Conservation (phyloP, 768 basidiomycete species). For the Pholiota molesta region DNA sequence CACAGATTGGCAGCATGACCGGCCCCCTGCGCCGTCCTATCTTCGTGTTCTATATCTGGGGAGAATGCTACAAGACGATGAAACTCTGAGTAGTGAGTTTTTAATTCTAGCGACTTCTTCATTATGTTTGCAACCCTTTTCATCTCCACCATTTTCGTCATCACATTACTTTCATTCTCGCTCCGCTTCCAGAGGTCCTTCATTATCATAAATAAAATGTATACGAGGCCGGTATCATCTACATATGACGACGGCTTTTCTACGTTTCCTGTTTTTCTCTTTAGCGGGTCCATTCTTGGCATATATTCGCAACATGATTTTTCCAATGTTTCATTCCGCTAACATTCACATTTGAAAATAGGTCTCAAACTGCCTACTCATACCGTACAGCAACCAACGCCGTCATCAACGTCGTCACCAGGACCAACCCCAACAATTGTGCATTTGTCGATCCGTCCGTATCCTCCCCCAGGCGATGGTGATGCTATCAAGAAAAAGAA, state of each 20-base stretch:
- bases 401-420: slow-evolving; percentile 21
- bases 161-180: slow-evolving; percentile 12
- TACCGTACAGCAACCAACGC: slow-evolving; percentile 32
- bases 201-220: neutral
- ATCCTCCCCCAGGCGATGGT: slow-evolving; percentile 51
- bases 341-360: slow-evolving; percentile 14
- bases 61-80: slow-evolving; percentile 83
- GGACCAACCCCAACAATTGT: slow-evolving; percentile 64
- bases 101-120: slow-evolving; percentile 1
- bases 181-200: slow-evolving; percentile 3
- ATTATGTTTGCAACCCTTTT: neutral
- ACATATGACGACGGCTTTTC: too few relatives aligned
- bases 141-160: neutral
- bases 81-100: slow-evolving; percentile 65
- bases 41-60: slow-evolving; percentile 77
- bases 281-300: too few relatives aligned
- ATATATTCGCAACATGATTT: slow-evolving; percentile 3
- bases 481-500: slow-evolving; percentile 61
- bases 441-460: slow-evolving; percentile 72
- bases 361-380: slow-evolving; percentile 44
- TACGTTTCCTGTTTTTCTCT: too few relatives aligned
- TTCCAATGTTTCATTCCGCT: neutral
- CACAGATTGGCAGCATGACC: slow-evolving; percentile 78
- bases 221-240: too few relatives aligned
- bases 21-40: slow-evolving; percentile 77